Conservation (phyloP, 345 rosid genomes). For the Lepidium africanum region DNA sequence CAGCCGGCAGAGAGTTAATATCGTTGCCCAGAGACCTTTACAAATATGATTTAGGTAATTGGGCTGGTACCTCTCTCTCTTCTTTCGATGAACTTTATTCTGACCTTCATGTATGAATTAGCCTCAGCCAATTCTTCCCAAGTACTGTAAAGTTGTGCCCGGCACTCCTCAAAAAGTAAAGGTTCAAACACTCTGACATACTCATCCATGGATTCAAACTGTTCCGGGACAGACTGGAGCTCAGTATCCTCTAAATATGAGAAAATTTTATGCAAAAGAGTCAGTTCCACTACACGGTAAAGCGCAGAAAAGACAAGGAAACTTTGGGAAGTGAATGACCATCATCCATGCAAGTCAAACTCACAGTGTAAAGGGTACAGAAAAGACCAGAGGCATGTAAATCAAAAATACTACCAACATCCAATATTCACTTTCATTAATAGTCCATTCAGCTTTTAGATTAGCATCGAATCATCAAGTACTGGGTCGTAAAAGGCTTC, state of each 20-base stretch:
- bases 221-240: constrained; percentile 84
- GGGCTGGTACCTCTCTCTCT: constrained; percentile 80
- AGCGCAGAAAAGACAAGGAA: background rate
- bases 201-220: constrained; percentile 84
- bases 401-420: background rate
- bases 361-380: background rate
- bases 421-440: background rate
- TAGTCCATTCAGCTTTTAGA: background rate
- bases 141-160: constrained; percentile 90
- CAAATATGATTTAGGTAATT: background rate
- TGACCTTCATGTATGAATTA: constrained; percentile 61
- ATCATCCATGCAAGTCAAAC: constrained; percentile 9
- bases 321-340: background rate
- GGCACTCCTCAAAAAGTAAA: constrained; percentile 97
- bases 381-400: constrained; percentile 8
- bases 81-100: constrained; percentile 73
- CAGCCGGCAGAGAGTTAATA: background rate
- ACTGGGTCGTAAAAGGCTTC: background rate
- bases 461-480: background rate
- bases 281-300: background rate
- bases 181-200: constrained; percentile 96
- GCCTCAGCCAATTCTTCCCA: constrained; percentile 92
- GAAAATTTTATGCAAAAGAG: background rate
- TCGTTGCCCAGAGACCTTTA: background rate
- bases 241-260: constrained; percentile 74